These are phyloP conservation scores for Ustilago shanxiensis DNA, from an alignment of 1,284 basidiomycete species.

Conservation along the genomic window DNA sequence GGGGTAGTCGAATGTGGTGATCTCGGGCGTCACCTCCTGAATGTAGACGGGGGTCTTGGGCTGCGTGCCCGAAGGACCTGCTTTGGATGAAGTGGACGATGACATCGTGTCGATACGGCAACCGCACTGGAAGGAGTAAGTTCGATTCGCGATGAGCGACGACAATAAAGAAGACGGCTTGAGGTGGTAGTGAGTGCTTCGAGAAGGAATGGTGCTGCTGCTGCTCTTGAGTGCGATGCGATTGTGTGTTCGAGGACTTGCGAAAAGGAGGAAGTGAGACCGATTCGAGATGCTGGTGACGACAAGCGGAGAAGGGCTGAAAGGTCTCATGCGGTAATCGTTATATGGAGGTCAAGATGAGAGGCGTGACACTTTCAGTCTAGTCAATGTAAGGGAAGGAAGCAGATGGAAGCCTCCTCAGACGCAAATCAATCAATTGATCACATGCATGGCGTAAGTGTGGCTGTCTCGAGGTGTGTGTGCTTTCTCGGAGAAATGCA, in stretches of 20 bases:
- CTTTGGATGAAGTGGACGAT: constrained; percentile 14
- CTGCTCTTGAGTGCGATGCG: not conserved
- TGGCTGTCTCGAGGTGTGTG: not conserved
- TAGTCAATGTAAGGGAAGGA: too few relatives aligned
- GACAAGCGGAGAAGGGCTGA: not conserved
- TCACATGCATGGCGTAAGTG: not conserved
- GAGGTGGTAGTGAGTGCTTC: not conserved
- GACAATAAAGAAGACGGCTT: not conserved
- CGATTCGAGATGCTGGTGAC: not conserved
- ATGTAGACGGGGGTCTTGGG: constrained; percentile 48
- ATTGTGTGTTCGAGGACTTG: not conserved
- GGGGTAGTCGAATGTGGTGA: constrained; percentile 68
- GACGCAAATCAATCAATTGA: not conserved
- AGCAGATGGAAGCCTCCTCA: too few relatives aligned
- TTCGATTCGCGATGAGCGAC: not conserved
- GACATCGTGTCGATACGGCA: constrained; percentile 41
- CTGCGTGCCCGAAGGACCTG: constrained; percentile 26
- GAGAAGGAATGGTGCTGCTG: not conserved
- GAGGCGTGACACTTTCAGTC: constrained; percentile 5
- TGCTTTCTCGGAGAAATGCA: not conserved
- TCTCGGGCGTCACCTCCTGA: constrained; percentile 48
- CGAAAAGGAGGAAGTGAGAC: not conserved
- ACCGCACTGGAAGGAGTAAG: constrained; percentile 12
- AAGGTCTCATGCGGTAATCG: constrained; percentile 14
- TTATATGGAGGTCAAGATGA: constrained; percentile 10